Evolutionary conservation across 2,329 filamentous ascomycete genomes (phyloP), one percentile per base, ranked within the genome.

Genomic region (Calonectria pseudoreteaudii): DNA sequence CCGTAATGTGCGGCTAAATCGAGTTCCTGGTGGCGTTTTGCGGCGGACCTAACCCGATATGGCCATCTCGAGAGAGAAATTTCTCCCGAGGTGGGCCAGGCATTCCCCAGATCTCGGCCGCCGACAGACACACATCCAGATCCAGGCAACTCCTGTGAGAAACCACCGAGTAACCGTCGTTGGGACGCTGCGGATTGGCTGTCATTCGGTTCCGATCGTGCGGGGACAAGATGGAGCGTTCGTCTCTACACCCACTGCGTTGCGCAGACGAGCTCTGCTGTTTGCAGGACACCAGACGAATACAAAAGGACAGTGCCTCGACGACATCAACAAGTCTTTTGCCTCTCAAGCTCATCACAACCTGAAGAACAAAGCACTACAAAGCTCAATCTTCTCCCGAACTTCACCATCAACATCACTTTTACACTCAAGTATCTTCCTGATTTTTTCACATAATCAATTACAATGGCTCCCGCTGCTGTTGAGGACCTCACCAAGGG

Each of bases 381-480:
- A 52, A 68, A 67, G 30, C 50, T 18, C 36, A 23, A 1, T 18
- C 36, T 67, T 49, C 53, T 41, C 4, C 31, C 9, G 53, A 72
- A 53, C 62, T 49, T 67, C 66, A 68, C 36, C 14, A 53, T 28
- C 50, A 52, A 31, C 50, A 26, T 28, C 38, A 31, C n/a, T 41
- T 69, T 62, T 49, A 49, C 60, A 65, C 26, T 20, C 26, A 41
- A 52, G 28, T 60, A 38, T 64, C n/a, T 30, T 65, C 69, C 23
- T 41, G 56, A 76, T 73, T 76, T 75, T 28, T 28, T 4, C 36
- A 75, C 52, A 77, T 68, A 66, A 36, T 69, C 50, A 47, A 67
- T 76, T 76, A 79, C 73, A 77, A 81, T 81, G 79, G 78, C 79
- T 64, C 79, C 79, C 53, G 26, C 77, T 44, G 79, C 79, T 56